Evolutionary conservation across 225 moss, liverwort and hornwort species (phyloP).

Genomic region (Physcomitrium patens): DNA sequence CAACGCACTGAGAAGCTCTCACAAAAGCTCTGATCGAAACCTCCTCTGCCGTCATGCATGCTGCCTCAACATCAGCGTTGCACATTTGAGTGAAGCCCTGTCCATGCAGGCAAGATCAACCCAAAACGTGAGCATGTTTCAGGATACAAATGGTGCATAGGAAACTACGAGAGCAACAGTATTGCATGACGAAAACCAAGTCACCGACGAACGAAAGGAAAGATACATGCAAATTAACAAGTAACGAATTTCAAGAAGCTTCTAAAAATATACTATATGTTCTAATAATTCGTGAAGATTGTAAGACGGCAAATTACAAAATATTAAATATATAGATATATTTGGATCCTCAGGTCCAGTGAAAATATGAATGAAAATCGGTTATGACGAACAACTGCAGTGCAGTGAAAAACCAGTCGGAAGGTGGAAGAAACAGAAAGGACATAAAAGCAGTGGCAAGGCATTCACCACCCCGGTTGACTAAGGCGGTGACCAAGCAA

Average conservation of each 20-base stretch:
- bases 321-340: no score
- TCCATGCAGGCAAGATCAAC: not conserved
- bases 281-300: not conserved
- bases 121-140: slow-evolving; percentile 6
- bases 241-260: not conserved
- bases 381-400: not conserved
- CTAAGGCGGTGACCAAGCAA: not conserved
- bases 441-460: not conserved
- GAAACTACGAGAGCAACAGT: not conserved
- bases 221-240: not conserved
- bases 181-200: not conserved
- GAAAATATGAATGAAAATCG: not conserved
- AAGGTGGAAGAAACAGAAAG: not conserved
- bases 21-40: slow-evolving; percentile 45
- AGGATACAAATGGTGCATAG: not conserved
- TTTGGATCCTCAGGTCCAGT: no score
- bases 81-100: slow-evolving; percentile 39
- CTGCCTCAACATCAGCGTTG: slow-evolving; percentile 50
- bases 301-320: not conserved
- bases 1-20: slow-evolving; percentile 44
- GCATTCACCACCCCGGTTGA: slow-evolving; percentile 9
- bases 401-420: not conserved
- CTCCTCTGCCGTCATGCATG: slow-evolving; percentile 52
- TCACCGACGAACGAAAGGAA: not conserved
- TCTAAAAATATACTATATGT: not conserved